phyloP scores from a whole-genome alignment of 2,329 filamentous ascomycete genomes.

The Verticillium nonalfalfae region DNA sequence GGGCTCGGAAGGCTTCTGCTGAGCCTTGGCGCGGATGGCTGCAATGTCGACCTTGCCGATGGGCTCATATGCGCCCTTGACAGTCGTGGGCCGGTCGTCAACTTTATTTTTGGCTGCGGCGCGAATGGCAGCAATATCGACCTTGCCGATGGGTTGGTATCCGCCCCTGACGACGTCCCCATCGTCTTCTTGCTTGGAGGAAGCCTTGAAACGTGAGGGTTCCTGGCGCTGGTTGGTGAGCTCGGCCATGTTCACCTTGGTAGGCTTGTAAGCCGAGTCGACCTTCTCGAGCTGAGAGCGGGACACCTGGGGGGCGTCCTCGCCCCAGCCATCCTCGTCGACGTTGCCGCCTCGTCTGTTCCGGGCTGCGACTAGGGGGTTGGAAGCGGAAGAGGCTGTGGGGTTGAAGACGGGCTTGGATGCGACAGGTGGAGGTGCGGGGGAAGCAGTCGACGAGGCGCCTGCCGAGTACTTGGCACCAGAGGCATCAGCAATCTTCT shows the following conservation, averaged over 20 bases:
- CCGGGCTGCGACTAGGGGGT: conserved; percentile 62
- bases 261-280: conserved; percentile 85
- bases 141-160: conserved; percentile 92
- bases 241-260: conserved; percentile 88
- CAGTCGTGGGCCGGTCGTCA: conserved; percentile 75
- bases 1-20: conserved; percentile 55
- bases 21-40: conserved; percentile 79
- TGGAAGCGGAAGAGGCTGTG: conserved; percentile 55
- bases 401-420: conserved; percentile 92
- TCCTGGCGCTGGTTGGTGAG: conserved; percentile 68
- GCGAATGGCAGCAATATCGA: conserved; percentile 91
- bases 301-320: conserved; percentile 85
- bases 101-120: conserved; percentile 61
- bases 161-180: conserved; percentile 71
- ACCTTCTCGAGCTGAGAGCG: conserved; percentile 88
- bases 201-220: conserved; percentile 51
- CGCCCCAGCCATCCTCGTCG: conserved; percentile 89
- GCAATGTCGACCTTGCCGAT: conserved; percentile 96
- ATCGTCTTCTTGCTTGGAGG: conserved; percentile 35
- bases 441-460: conserved; percentile 51
- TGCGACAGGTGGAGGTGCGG: conserved; percentile 63
- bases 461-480: conserved; percentile 87
- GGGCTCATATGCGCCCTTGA: conserved; percentile 92
- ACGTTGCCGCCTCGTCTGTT: conserved; percentile 52
- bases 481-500: conserved; percentile 91